phyloP scores from a whole-genome alignment of 225 moss, liverwort and hornwort genomes.

The Marchantia polymorpha region DNA sequence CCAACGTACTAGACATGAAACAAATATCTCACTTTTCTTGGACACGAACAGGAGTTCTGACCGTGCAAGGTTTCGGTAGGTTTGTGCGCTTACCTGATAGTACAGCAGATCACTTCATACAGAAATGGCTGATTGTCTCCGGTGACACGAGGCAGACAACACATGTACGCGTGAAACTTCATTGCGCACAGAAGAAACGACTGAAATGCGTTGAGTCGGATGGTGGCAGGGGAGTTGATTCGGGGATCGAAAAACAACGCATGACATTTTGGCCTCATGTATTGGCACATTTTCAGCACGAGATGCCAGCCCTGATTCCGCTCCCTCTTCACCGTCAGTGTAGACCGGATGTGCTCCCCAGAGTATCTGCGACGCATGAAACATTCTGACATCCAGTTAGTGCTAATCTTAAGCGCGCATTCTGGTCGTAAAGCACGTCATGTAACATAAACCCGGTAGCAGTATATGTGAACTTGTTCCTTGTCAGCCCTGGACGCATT shows the following conservation, averaged over 20 bases:
- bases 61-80: background rate
- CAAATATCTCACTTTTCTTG: background rate
- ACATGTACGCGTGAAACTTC: slow-evolving; percentile 92
- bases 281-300: slow-evolving; percentile 81
- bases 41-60: background rate
- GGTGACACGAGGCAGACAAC: slow-evolving; percentile 53
- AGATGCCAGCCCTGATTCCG: slow-evolving; percentile 71
- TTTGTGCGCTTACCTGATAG: slow-evolving; percentile 47
- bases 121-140: slow-evolving; percentile 67
- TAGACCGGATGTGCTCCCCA: slow-evolving; percentile 78
- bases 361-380: slow-evolving; percentile 53
- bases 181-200: slow-evolving; percentile 88
- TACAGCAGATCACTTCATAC: slow-evolving; percentile 56
- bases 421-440: too few relatives aligned
- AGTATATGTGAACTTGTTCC: background rate
- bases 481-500: background rate
- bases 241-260: slow-evolving; percentile 83
- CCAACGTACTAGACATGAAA: background rate
- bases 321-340: slow-evolving; percentile 73
- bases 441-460: background rate
- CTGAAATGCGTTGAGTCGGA: slow-evolving; percentile 82
- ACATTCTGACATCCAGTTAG: background rate
- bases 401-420: background rate
- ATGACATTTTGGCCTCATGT: slow-evolving; percentile 91
- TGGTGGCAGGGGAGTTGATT: slow-evolving; percentile 93